Base-by-base conservation (phyloP, 1,284 basidiomycete species). In the Chondrostereum purpureum region DNA sequence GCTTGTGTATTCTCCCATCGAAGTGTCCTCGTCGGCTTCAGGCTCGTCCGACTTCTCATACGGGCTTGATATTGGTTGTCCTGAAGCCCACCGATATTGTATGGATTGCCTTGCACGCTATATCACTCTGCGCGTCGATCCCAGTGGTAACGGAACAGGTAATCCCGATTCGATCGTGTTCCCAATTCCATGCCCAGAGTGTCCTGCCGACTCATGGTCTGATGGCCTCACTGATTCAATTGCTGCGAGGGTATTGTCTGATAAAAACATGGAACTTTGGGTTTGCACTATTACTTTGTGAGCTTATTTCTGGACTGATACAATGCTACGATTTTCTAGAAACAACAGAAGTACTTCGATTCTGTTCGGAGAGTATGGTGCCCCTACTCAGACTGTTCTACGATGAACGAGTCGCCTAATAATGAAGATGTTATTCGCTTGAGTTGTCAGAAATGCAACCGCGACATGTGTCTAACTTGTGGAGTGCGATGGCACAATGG, bases 141-240 rank as follows among this genome's bases (percentile, higher is more conserved):
- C 66, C 0, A 58, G 64, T 16, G 66, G 58, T 6, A 55, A 52
- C 6, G 62, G 64, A 1, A 48, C 41, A 14, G 61, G 55, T 6
- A 62, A 52, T 44, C 51, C 55, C 1, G 55, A 55, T 35, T 49
- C 54, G 3, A 50, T 61, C 6, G 65, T 68, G 1, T 70, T 70
- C 42, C 68, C 68, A 1, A 64, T 70, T 33, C 53, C 56, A n/a
- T 70, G 68, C 47, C 68, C 68, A 1, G 68, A 66, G 46, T 70
- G 68, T 44, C 52, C 59, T 1, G 20, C 59, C 6, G 45, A 50
- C 10, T 56, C 56, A 6, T 68, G 63, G 61, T 53, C 58, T 1
- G 55, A 56, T 8, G 68, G 68, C 0, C 66, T 70, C 18, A 45
- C 60, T 14, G 65, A 69, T 47, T 58, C 57, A 11, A 46, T 68